Evolutionary conservation across 805 yeast genomes (phyloP).

Genomic region (Yarrowia yakushimensis): DNA sequence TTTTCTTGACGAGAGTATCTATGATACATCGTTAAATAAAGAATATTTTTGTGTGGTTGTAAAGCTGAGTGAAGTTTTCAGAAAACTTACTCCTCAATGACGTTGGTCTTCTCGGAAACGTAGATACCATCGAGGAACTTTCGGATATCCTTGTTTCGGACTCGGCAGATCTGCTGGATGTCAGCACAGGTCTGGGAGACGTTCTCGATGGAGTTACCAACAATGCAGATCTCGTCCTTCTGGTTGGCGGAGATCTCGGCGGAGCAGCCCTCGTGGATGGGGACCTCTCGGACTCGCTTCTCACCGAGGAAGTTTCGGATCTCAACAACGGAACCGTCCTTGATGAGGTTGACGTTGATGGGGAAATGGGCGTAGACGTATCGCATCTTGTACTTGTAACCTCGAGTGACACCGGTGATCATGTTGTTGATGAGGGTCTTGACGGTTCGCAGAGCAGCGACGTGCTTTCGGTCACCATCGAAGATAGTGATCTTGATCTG

Average conservation of each 20-base stretch:
- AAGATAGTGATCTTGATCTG: conserved; percentile 86
- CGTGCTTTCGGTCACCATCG: conserved; percentile 99
- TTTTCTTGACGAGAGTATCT: conserved; percentile 22
- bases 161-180: conserved; percentile 96
- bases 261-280: conserved; percentile 83
- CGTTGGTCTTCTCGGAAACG: conserved; percentile 91
- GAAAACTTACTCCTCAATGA: conserved; percentile 57
- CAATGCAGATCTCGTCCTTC: conserved; percentile 90
- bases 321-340: conserved; percentile 77
- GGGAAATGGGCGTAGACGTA: conserved; percentile 99
- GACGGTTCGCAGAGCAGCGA: conserved; percentile 98
- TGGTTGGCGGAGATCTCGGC: conserved; percentile 75
- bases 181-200: conserved; percentile 99
- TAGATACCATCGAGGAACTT: conserved; percentile 99
- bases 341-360: conserved; percentile 91
- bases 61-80: background rate
- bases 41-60: conserved; percentile 21
- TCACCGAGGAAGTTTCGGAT: conserved; percentile 99
- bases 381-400: conserved; percentile 99
- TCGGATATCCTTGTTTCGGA: conserved; percentile 99
- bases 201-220: conserved; percentile 95
- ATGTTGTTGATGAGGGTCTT: conserved; percentile 91
- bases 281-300: conserved; percentile 89
- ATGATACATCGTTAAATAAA: conserved; percentile 25
- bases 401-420: conserved; percentile 98